Percentiles rank a stretch among this genome's conserved stretches.
Evolutionary conservation across 202 grass and related monocot genomes (phyloP).

Genomic region (Panicum virgatum): DNA sequence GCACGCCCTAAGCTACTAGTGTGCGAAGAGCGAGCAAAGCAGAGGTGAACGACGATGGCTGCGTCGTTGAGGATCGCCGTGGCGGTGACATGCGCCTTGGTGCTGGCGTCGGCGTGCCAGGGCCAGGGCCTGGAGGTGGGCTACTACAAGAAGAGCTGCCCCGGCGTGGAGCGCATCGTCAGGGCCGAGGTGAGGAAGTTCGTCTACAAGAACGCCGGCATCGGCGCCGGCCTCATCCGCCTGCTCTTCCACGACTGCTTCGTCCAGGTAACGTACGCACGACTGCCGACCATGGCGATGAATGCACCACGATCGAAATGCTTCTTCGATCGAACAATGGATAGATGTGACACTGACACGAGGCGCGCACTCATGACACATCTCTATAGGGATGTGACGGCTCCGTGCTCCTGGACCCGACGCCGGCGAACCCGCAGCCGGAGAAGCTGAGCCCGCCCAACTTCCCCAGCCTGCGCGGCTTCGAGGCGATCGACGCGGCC

Average conservation of each 20-base stretch:
- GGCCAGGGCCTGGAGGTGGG: too few species aligned
- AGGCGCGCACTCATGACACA: too few species aligned
- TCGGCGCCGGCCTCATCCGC: conserved; percentile 71
- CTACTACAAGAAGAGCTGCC: too few species aligned
- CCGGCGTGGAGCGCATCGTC: too few species aligned
- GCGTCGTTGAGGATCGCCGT: background rate
- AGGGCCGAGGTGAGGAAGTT: too few species aligned
- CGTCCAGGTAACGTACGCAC: conserved; percentile 43
- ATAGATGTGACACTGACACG: background rate
- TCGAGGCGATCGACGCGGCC: too few species aligned
- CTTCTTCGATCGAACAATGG: background rate
- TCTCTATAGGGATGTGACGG: conserved; percentile 5
- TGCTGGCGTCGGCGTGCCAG: too few species aligned
- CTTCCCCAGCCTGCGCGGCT: too few species aligned
- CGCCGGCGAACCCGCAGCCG: conserved; percentile 1
- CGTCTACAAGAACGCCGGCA: too few species aligned
- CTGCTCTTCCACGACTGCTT: conserved; percentile 86
- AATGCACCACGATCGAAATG: background rate
- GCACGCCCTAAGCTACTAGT: too few species aligned
- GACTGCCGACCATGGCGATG: background rate
- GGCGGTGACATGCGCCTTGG: too few species aligned
- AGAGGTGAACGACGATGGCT: background rate
- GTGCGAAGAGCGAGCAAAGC: background rate
- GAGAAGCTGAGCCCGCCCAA: too few species aligned
- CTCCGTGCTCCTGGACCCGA: conserved; percentile 28